phyloP scores from a whole-genome alignment of 306 rosid species.

The Macrotyloma uniflorum region DNA sequence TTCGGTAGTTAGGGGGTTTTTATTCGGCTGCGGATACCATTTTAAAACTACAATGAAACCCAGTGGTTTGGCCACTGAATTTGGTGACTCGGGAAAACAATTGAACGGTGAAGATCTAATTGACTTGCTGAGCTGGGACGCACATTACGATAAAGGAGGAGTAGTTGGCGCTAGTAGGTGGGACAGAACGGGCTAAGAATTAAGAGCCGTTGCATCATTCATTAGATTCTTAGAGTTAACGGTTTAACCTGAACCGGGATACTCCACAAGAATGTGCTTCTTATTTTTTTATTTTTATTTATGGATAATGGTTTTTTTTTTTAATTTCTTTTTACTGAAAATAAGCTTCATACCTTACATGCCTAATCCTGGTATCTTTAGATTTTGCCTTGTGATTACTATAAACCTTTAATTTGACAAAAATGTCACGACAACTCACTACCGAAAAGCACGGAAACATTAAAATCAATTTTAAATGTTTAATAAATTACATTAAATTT shows the following conservation, averaged over 20 bases:
- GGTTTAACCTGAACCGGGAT: slow-evolving; percentile 6
- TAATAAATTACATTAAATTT: not conserved
- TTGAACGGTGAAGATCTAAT: slow-evolving; percentile 6
- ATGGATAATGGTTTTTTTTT: no score
- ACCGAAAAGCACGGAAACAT: no score
- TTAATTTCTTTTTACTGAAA: not conserved
- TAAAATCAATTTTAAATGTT: not conserved
- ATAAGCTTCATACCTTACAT: no score
- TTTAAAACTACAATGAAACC: not conserved
- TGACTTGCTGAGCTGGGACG: slow-evolving; percentile 35
- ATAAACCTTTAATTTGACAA: no score
- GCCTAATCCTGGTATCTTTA: no score
- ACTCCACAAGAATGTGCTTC: not conserved
- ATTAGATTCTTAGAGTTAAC: slow-evolving; percentile 21
- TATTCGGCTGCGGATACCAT: not conserved
- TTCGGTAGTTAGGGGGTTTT: slow-evolving; percentile 9
- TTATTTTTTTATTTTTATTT: not conserved
- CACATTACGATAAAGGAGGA: not conserved
- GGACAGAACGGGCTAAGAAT: not conserved
- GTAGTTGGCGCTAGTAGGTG: not conserved
- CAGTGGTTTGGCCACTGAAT: slow-evolving; percentile 40
- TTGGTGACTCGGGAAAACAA: not conserved
- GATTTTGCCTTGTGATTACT: no score
- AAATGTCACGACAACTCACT: not conserved
- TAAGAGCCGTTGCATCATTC: slow-evolving; percentile 45